phyloP scores from a whole-genome alignment of 2,329 filamentous ascomycete species.

The Neophaeococcomyces aloes region DNA sequence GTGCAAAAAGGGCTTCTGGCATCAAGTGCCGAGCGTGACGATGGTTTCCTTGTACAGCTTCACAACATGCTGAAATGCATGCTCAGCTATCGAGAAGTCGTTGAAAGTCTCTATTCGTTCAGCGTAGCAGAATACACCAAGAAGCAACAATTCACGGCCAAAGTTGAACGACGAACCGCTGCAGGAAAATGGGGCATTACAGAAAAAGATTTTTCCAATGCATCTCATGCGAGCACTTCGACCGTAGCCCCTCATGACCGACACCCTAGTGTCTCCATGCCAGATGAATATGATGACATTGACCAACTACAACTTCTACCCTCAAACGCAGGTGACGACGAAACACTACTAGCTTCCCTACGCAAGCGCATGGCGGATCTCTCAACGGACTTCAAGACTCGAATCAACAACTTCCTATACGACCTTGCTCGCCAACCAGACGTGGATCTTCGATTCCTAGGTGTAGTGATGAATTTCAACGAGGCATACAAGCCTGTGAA shows the following conservation, averaged over 20 bases:
- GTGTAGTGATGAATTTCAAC: slow-evolving; percentile 98
- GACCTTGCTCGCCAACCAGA: slow-evolving; percentile 90
- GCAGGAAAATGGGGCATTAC: slow-evolving; percentile 54
- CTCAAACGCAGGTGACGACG: slow-evolving; percentile 28
- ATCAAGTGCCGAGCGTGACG: slow-evolving; percentile 47
- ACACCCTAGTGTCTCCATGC: too few relatives aligned
- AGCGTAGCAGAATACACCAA: slow-evolving; percentile 88
- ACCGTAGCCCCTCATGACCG: too few relatives aligned
- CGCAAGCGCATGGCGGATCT: slow-evolving; percentile 63
- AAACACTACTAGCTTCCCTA: slow-evolving; percentile 63
- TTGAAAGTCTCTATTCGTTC: slow-evolving; percentile 90
- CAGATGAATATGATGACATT: slow-evolving; percentile 10
- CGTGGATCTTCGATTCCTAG: slow-evolving; percentile 88
- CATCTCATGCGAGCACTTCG: slow-evolving; percentile 12
- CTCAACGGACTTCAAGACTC: slow-evolving; percentile 62
- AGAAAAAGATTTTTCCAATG: slow-evolving; percentile 39
- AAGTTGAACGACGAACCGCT: slow-evolving; percentile 56
- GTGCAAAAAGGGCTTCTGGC: slow-evolving; percentile 83
- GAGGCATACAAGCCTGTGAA: slow-evolving; percentile 78
- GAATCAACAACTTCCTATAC: slow-evolving; percentile 71
- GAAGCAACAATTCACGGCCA: slow-evolving; percentile 73
- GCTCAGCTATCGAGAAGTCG: slow-evolving; percentile 84
- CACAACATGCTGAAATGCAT: slow-evolving; percentile 88
- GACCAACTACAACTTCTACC: slow-evolving; percentile 14
- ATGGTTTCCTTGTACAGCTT: slow-evolving; percentile 79